A percentile compares a stretch with the other conserved stretches of the same genome.
Conservation (phyloP, 768 basidiomycete genomes). For the Boletus pseudopeckii region DNA sequence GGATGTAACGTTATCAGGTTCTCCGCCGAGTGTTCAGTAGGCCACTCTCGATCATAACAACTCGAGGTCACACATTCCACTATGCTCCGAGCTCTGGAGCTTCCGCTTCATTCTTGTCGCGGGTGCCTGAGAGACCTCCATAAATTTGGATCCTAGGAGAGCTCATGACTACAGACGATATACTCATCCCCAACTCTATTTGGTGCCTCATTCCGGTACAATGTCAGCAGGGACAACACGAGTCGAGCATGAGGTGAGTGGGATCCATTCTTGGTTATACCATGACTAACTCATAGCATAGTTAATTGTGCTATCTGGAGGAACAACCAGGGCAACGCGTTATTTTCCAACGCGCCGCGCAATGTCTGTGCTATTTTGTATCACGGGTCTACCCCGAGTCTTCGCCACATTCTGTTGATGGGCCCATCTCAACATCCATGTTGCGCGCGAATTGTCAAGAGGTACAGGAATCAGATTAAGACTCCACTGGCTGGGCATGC, state of each 20-base stretch:
- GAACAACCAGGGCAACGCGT: background rate
- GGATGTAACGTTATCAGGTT: no score
- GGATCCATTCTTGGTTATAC: background rate
- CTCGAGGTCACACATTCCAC: background rate
- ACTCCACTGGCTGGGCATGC: background rate
- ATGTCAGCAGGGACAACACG: background rate
- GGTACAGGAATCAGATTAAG: background rate
- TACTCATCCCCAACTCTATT: constrained; percentile 4
- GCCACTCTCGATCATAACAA: background rate
- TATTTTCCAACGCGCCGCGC: background rate
- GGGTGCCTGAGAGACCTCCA: background rate
- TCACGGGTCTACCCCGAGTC: background rate
- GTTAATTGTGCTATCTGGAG: no score
- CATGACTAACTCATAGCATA: background rate
- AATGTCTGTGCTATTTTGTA: background rate
- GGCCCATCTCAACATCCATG: background rate
- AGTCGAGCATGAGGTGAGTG: background rate
- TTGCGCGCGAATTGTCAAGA: background rate
- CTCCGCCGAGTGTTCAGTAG: background rate
- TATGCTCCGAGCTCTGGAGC: background rate
- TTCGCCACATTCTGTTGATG: background rate
- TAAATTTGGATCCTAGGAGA: background rate
- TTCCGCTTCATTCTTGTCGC: background rate
- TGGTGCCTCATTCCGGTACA: background rate
- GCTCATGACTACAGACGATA: background rate